These are phyloP conservation scores for Xerocomellus dryophilus DNA, from an alignment of 768 basidiomycete species.

Conservation along the genomic window DNA sequence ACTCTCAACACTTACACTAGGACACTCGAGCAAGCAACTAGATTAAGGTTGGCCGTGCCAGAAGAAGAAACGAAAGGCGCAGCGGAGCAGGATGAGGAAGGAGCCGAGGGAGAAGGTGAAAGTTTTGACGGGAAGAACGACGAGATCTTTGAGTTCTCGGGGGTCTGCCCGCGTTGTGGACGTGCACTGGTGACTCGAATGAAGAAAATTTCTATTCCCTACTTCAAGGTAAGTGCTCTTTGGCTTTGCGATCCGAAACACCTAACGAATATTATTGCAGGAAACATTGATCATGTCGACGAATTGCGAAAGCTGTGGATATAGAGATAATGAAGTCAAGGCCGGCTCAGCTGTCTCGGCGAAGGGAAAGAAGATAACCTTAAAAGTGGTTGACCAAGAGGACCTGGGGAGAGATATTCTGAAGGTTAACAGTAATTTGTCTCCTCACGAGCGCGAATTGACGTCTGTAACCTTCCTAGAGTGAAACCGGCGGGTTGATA, in stretches of 20 bases:
- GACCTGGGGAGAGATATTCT: slow-evolving; percentile 92
- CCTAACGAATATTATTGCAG: slow-evolving; percentile 37
- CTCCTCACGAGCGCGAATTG: not conserved
- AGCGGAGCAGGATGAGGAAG: not conserved
- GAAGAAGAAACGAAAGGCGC: slow-evolving; percentile 36
- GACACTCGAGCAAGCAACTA: slow-evolving; percentile 75
- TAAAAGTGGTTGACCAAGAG: slow-evolving; percentile 89
- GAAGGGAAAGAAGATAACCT: slow-evolving; percentile 79
- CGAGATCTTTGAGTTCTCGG: slow-evolving; percentile 87
- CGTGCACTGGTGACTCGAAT: slow-evolving; percentile 81
- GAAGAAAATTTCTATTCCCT: slow-evolving; percentile 95
- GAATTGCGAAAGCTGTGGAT: slow-evolving; percentile 93
- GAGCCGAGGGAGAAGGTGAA: slow-evolving; percentile 15
- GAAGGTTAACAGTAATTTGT: slow-evolving; percentile 56
- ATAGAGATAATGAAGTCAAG: slow-evolving; percentile 97
- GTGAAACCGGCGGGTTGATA: slow-evolving; percentile 83
- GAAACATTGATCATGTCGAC: slow-evolving; percentile 98
- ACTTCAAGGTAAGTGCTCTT: slow-evolving; percentile 73
- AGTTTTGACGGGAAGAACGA: slow-evolving; percentile 54
- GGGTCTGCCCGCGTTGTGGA: slow-evolving; percentile 85
- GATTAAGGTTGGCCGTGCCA: slow-evolving; percentile 64
- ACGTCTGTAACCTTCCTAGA: slow-evolving; percentile 44
- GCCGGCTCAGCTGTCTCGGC: slow-evolving; percentile 86
- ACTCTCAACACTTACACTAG: slow-evolving; percentile 78
- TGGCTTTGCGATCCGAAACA: not conserved